Evolutionary conservation across 345 rosid genomes (phyloP), one percentile per base, ranked within the genome.

Genomic region (Citrus glauca): DNA sequence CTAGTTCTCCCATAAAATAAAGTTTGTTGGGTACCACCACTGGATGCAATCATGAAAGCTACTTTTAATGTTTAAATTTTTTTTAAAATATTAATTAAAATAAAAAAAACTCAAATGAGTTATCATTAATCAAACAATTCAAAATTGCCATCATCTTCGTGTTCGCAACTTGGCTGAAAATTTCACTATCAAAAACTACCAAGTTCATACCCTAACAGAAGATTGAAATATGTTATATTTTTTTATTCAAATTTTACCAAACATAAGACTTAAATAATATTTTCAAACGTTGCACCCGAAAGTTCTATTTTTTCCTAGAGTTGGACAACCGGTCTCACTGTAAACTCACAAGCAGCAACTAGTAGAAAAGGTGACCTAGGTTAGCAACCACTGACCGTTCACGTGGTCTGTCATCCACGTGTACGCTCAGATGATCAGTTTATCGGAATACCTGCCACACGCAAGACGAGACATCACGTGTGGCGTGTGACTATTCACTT

Each of bases 311-410:
- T 42, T 45, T 13, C 16, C 50, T 3, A 10, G 3, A 13, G 50
- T 45, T 45, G 50, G 50, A 1, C 50, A 45, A 45, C 50, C 50
- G 4, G 22, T 5, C 57, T 5, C 22, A 17, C 57, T 4, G 22
- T 17, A 5, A 13, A 53, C 22, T 53, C 57, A 45, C 50, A 13
- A 13, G 48, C 4, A 0, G 50, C 17, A 1, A 13, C 38, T 7
- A 5, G 30, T 24, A 19, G 16, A 60, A 27, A 24, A n/a, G 20
- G 25, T 20, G 0, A 38, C 17, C 2, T 61, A 61, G 11, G 70
- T 69, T 65, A 74, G 40, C 65, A 0, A 17, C 7, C 28, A 73
- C 48, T 16, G 66, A 24, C 80, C 71, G 66, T 79, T 76, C 84
- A 78, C 70, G 71, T 45, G 72, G 77, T 28, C 11, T 6, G 35